These are phyloP conservation scores for Globisporangium radiosum DNA, from an alignment of 352 stramenopile species.

Conservation along the genomic window DNA sequence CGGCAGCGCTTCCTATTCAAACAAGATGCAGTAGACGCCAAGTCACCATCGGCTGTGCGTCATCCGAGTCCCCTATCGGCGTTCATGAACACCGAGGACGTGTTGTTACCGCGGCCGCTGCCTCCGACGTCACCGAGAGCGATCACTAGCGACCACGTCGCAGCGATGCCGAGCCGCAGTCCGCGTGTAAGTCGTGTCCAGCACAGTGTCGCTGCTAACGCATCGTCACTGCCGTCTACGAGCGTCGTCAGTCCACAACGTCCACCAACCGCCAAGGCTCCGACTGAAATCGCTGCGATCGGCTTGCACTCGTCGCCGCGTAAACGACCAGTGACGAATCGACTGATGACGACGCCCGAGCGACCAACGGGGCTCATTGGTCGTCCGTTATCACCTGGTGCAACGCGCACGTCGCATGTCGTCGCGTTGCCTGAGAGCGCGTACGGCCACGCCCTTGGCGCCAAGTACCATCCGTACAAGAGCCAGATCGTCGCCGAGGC, in stretches of 20 bases:
- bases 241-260: constrained; percentile 8
- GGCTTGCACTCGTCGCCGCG: constrained; percentile 25
- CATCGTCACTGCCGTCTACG: neutral
- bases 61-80: constrained; percentile 5
- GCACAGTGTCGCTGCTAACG: neutral
- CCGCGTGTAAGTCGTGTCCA: constrained; percentile 11
- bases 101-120: constrained; percentile 15
- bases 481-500: constrained; percentile 38
- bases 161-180: constrained; percentile 1
- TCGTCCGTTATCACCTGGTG: constrained; percentile 33
- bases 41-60: neutral
- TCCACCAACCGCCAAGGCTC: constrained; percentile 6
- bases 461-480: constrained; percentile 48
- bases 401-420: constrained; percentile 39
- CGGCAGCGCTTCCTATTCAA: constrained; percentile 53
- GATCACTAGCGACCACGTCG: neutral
- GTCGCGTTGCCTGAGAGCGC: constrained; percentile 29
- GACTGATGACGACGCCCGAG: constrained; percentile 34
- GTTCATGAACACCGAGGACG: constrained; percentile 8
- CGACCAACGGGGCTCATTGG: constrained; percentile 24
- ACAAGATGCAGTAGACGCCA: constrained; percentile 1
- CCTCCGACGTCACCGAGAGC: constrained; percentile 16
- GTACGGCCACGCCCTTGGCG: constrained; percentile 35
- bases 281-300: constrained; percentile 6
- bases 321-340: constrained; percentile 21